phyloP scores from a whole-genome alignment of 768 basidiomycete genomes.

The Phylloporus scabripes region DNA sequence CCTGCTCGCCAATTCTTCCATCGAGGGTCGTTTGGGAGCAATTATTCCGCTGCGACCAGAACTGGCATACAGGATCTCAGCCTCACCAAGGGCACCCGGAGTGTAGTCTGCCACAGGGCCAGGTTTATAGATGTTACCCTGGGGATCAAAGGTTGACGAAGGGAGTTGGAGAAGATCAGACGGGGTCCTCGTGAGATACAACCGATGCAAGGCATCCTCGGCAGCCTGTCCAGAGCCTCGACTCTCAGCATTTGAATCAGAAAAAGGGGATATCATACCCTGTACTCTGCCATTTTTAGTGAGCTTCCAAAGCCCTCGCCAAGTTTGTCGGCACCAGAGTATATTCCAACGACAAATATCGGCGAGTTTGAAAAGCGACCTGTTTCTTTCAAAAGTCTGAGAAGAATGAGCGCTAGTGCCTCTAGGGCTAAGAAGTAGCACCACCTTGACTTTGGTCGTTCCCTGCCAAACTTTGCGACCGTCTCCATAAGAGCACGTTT shows the following conservation, averaged over 20 bases:
- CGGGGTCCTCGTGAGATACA: slow-evolving; percentile 79
- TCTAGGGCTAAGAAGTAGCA: neutral
- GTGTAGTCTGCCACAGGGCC: slow-evolving; percentile 44
- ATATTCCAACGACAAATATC: slow-evolving; percentile 94
- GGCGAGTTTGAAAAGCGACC: slow-evolving; percentile 89
- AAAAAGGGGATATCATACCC: slow-evolving; percentile 46
- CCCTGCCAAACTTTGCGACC: slow-evolving; percentile 60
- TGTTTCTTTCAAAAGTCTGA: slow-evolving; percentile 84
- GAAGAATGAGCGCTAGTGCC: neutral
- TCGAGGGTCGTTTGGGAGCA: slow-evolving; percentile 29
- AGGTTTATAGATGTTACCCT: slow-evolving; percentile 49
- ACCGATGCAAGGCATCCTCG: slow-evolving; percentile 76
- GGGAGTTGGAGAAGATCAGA: slow-evolving; percentile 64
- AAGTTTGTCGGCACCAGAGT: slow-evolving; percentile 74
- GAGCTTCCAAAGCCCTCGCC: slow-evolving; percentile 95
- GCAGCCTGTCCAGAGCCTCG: slow-evolving; percentile 50
- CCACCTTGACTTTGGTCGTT: slow-evolving; percentile 67
- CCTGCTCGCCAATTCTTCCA: slow-evolving; percentile 19
- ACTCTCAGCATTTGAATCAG: neutral
- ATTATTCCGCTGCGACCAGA: slow-evolving; percentile 48
- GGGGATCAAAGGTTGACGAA: slow-evolving; percentile 64
- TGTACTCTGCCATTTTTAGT: slow-evolving; percentile 90
- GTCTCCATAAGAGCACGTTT: slow-evolving; percentile 72
- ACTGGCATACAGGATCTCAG: slow-evolving; percentile 67
- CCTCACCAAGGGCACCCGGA: slow-evolving; percentile 50